phyloP scores from a whole-genome alignment of 805 yeast genomes.

The Metschnikowia peoriensis region DNA sequence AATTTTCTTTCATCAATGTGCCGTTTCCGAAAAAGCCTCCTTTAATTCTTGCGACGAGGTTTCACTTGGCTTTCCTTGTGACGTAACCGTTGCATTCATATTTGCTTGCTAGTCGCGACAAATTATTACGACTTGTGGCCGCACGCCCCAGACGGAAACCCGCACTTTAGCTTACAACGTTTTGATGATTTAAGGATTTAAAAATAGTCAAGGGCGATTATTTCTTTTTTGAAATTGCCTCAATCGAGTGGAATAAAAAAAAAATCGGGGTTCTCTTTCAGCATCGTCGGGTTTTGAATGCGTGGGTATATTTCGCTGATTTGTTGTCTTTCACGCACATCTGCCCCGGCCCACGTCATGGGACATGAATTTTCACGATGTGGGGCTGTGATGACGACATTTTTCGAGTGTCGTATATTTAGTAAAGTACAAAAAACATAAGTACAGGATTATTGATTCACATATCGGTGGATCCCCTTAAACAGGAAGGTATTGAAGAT shows the following conservation, averaged over 20 bases:
- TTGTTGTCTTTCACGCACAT: background rate
- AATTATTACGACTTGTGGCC: background rate
- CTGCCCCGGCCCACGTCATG: background rate
- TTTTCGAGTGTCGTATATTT: background rate
- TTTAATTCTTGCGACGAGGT: background rate
- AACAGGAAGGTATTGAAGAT: background rate
- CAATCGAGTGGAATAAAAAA: background rate
- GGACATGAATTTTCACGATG: background rate
- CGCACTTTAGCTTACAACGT: background rate
- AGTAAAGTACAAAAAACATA: background rate
- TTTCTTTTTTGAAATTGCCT: too few relatives aligned
- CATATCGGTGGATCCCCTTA: background rate
- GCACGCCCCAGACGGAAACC: background rate
- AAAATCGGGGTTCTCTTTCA: background rate
- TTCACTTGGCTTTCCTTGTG: background rate
- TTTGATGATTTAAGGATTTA: background rate
- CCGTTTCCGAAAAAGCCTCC: background rate
- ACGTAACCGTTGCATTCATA: background rate
- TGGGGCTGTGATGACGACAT: background rate
- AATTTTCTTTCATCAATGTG: background rate
- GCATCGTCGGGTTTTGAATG: background rate
- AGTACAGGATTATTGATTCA: background rate
- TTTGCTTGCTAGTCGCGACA: background rate
- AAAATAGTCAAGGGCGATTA: too few relatives aligned
- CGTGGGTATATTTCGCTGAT: background rate